These are phyloP conservation scores for Thinopyrum elongatum DNA, from an alignment of 176 grass and related monocot species.

Conservation along the genomic window DNA sequence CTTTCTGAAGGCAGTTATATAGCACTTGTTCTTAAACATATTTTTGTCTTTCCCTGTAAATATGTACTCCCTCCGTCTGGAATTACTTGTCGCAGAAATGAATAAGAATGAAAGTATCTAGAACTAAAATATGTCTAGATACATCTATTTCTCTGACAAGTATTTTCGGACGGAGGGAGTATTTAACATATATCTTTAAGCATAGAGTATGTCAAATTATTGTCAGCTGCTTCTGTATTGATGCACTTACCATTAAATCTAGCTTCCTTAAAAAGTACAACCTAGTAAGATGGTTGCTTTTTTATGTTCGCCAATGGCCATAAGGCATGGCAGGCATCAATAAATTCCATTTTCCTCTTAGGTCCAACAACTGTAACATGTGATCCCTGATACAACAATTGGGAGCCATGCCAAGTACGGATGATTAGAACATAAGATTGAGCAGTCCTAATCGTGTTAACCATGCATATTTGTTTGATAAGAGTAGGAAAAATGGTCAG, in stretches of 20 bases:
- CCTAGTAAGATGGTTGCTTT: not conserved
- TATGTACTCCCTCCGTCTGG: too few species aligned
- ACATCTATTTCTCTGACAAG: too few species aligned
- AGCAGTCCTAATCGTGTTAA: not conserved
- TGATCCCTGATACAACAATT: not conserved
- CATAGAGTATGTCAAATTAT: not conserved
- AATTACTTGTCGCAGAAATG: too few species aligned
- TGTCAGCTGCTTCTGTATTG: not conserved
- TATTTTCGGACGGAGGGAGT: too few species aligned
- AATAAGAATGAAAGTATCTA: too few species aligned
- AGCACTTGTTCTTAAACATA: not conserved
- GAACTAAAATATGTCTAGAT: too few species aligned
- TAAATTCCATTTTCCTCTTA: not conserved
- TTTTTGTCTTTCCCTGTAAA: constrained; percentile 6
- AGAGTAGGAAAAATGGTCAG: not conserved
- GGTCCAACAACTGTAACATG: not conserved
- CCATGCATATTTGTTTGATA: constrained; percentile 16
- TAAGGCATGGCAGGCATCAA: constrained; percentile 11
- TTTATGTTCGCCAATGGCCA: not conserved
- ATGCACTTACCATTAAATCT: not conserved
- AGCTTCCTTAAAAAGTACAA: not conserved
- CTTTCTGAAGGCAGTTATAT: not conserved
- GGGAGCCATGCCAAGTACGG: not conserved
- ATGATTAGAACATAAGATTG: not conserved
- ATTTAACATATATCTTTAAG: not conserved